A percentile compares a stretch with the other conserved stretches of the same genome.
These are phyloP conservation scores for Talaromyces stipitatus DNA, from an alignment of 495 filamentous ascomycete species.

Conservation along the genomic window DNA sequence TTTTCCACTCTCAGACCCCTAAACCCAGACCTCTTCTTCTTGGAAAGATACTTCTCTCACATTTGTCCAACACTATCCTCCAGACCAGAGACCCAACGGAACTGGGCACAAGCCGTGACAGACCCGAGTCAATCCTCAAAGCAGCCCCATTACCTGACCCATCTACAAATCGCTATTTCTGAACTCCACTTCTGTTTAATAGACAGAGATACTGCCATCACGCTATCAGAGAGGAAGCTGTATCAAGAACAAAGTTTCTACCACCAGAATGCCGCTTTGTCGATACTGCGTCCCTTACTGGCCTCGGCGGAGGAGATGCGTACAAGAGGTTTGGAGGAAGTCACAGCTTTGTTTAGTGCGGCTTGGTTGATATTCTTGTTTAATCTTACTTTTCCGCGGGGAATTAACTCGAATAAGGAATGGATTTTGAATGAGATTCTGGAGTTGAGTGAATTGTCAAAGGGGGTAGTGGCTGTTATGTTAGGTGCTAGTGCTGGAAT, in stretches of 20 bases:
- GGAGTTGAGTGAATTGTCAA: not conserved
- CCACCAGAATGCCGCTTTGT: not conserved
- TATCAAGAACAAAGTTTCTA: not conserved
- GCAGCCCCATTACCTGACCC: not conserved
- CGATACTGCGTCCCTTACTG: not conserved
- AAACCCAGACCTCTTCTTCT: not conserved
- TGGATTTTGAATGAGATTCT: not conserved
- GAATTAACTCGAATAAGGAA: not conserved
- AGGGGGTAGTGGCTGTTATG: not conserved
- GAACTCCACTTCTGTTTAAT: not conserved
- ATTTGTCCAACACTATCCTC: not conserved
- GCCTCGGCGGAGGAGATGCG: not conserved
- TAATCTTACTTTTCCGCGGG: not conserved
- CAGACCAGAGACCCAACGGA: not conserved
- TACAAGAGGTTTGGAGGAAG: not conserved
- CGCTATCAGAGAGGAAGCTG: not conserved
- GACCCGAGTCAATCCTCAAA: not conserved
- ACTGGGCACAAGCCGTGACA: not conserved
- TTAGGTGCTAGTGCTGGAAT: not conserved
- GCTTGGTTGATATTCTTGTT: not conserved
- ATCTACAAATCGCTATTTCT: not conserved
- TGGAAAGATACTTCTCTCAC: not conserved
- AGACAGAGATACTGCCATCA: not conserved
- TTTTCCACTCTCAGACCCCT: not conserved
- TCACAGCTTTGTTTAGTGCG: not conserved